Conservation (phyloP, 352 stramenopile genomes). For the Pilasporangium apinafurcum region DNA sequence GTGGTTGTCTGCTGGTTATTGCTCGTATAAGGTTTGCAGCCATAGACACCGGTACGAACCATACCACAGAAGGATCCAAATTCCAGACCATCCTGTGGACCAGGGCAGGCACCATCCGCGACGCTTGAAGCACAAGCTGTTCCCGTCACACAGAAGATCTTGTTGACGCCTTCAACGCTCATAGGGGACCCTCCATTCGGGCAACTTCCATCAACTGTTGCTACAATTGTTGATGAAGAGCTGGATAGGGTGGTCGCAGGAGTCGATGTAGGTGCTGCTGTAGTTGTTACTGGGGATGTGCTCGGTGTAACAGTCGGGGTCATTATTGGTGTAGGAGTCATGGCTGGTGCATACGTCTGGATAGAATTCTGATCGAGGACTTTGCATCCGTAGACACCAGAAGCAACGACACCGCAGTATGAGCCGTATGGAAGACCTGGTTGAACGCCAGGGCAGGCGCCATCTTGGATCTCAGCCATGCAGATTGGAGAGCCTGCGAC, state of each 20-base stretch:
- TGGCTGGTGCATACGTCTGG: background rate
- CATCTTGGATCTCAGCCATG: slow-evolving; percentile 1
- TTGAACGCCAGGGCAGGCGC: slow-evolving; percentile 4
- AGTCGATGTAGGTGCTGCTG: background rate
- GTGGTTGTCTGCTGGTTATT: background rate
- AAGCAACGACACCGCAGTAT: slow-evolving; percentile 9
- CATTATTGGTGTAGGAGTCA: background rate
- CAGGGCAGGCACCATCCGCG: slow-evolving; percentile 1
- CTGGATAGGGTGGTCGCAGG: background rate
- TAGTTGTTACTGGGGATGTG: background rate
- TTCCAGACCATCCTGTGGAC: slow-evolving; percentile 1
- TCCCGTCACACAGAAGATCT: slow-evolving; percentile 11
- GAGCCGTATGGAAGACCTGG: slow-evolving; percentile 6
- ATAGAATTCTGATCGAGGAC: slow-evolving; percentile 2
- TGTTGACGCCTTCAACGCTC: slow-evolving; percentile 7
- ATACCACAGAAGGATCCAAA: slow-evolving; percentile 5
- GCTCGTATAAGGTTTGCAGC: slow-evolving; percentile 2
- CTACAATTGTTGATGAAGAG: background rate
- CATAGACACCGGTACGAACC: slow-evolving; percentile 4
- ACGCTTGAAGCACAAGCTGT: slow-evolving; percentile 6
- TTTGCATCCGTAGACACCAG: slow-evolving; percentile 14
- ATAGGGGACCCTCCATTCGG: slow-evolving; percentile 1
- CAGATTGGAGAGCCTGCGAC: slow-evolving; percentile 3
- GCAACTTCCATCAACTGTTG: background rate
- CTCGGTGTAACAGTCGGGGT: background rate